Evolutionary conservation across 371 early-diverging fungal species (phyloP), one percentile per base, ranked within the genome.

Genomic region (Fennellomyces sp.): DNA sequence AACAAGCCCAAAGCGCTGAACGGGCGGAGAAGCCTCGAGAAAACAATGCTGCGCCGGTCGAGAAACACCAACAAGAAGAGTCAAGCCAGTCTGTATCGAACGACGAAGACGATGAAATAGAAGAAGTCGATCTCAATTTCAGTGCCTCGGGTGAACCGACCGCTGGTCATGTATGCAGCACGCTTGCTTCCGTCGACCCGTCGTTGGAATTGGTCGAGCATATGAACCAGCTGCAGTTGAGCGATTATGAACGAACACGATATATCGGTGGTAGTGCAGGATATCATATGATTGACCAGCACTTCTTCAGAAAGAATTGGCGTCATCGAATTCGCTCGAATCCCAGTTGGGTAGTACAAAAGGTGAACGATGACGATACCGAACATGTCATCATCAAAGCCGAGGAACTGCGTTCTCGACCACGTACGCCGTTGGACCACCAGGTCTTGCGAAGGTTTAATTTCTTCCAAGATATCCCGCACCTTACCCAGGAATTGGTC

Each of bases 301-400:
- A 42, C 26, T 33, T 52, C 4, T 52, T 52, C 15, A 29, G 19
- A 31, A 15, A 8, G 19, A 52, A 52, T 17, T 21, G 33, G 35
- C 29, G 31, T 5, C 52, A 45, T 52, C 52, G 35, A 12, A 52
- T 35, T 19, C 33, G 31, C 30, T 21, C 30, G 15, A 19, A 31
- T 33, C 31, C 21, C 66, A 66, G 63, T 69, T 61, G 45, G 45
- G 45, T 45, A 8, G 50, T 75, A 0, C 73, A 80, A 56, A 76
- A 76, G 29, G 26, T 80, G 0, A 76, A 80, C 17, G 58, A 67
- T 4, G 75, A 76, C 8, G 60, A 64, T 17, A 73, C 72, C 0
- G 76, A 76, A 26, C 75, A 74, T 56, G 63, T 79, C 11, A 61
- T 80, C 13, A 65, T 80, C 23, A 76, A 74, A 42, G 51, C 68